Evolutionary conservation across 768 basidiomycete species (phyloP).

Genomic region (Holtermanniella nyarrowii): DNA sequence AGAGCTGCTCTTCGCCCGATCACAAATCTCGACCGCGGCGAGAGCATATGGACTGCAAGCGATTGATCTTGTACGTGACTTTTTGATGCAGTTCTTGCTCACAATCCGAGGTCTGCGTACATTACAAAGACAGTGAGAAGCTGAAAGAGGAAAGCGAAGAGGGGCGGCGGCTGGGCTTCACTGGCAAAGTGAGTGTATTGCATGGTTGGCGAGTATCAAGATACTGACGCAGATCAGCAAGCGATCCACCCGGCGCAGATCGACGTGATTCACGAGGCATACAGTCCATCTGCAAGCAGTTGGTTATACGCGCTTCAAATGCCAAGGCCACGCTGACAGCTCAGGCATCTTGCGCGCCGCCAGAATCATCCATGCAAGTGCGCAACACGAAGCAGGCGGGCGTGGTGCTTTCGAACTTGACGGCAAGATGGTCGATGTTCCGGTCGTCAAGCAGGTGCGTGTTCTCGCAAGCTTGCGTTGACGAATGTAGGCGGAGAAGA

Average conservation of each 20-base stretch:
- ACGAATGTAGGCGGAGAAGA: too few relatives aligned
- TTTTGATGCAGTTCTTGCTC: not conserved
- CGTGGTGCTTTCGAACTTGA: conserved; percentile 54
- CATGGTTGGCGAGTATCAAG: not conserved
- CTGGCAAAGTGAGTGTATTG: conserved; percentile 74
- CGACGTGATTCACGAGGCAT: conserved; percentile 62
- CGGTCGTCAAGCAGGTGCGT: conserved; percentile 83
- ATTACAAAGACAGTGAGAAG: conserved; percentile 63
- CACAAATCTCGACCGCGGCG: conserved; percentile 67
- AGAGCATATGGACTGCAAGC: conserved; percentile 74
- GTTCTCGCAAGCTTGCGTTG: too few relatives aligned
- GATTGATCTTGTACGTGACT: conserved; percentile 67
- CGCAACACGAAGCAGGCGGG: conserved; percentile 31
- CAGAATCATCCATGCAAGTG: not conserved
- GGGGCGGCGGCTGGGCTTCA: conserved; percentile 71
- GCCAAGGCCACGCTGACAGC: too few relatives aligned
- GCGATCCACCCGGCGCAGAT: conserved; percentile 86
- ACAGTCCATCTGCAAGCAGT: conserved; percentile 66
- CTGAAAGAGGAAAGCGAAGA: conserved; percentile 67
- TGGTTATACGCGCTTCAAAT: conserved; percentile 4
- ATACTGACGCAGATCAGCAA: conserved; percentile 52
- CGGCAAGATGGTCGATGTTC: conserved; percentile 77
- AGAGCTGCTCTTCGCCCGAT: conserved; percentile 75
- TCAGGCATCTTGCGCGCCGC: not conserved
- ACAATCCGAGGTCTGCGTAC: conserved; percentile 61